Conservation (phyloP, 352 stramenopile species). For the Pythium grandisporangium region DNA sequence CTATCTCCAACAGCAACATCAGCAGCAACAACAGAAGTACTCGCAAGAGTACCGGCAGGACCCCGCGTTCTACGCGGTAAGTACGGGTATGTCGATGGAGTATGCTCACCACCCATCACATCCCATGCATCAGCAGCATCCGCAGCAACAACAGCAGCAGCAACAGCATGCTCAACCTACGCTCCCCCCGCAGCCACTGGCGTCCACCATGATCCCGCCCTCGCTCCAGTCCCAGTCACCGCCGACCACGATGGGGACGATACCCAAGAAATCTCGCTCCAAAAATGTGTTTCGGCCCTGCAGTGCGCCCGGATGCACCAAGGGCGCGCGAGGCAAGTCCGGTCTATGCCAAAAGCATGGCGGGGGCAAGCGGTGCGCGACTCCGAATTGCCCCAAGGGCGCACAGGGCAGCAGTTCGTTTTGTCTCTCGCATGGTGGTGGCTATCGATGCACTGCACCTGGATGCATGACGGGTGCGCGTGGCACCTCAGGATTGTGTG, state of each 20-base stretch:
- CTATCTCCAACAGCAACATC: too few relatives aligned
- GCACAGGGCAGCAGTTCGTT: conserved; percentile 69
- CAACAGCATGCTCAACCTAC: background rate
- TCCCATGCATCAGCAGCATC: too few relatives aligned
- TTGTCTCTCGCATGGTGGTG: conserved; percentile 79
- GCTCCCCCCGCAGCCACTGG: background rate
- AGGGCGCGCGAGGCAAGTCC: conserved; percentile 71
- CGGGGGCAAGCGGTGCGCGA: conserved; percentile 67
- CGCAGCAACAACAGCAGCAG: too few relatives aligned
- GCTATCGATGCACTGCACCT: conserved; percentile 69
- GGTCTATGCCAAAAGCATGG: conserved; percentile 83
- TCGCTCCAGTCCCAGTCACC: too few relatives aligned
- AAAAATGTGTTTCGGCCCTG: conserved; percentile 74
- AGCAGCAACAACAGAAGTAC: too few relatives aligned
- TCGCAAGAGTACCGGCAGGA: too few relatives aligned
- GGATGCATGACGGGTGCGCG: conserved; percentile 69
- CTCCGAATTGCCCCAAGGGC: conserved; percentile 59
- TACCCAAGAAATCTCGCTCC: conserved; percentile 49
- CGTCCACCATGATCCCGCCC: background rate
- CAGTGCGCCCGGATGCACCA: conserved; percentile 46
- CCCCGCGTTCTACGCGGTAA: too few relatives aligned
- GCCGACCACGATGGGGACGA: too few relatives aligned
- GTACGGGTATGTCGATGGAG: too few relatives aligned
- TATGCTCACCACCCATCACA: too few relatives aligned
- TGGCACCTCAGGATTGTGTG: conserved; percentile 64